Base-by-base conservation (phyloP, 2,329 filamentous ascomycete species). In the Knoxdaviesia capensis region DNA sequence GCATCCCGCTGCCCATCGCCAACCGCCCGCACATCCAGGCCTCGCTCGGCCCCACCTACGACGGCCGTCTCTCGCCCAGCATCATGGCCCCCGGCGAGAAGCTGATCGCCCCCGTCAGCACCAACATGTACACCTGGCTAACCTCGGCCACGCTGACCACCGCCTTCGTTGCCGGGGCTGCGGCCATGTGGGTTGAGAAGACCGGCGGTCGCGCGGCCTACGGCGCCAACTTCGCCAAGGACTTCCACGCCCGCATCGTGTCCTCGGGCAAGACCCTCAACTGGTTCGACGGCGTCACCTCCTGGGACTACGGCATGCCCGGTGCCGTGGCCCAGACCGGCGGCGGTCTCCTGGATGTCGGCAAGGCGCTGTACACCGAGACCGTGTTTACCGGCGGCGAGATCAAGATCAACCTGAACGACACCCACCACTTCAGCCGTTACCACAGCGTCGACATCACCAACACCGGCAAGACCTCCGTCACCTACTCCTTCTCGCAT, bases 91-190 rank as follows among this genome's bases (percentile, higher is more conserved):
- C 66, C 1, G 66, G 68, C 8, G 61, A 60, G 40, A 54, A 62
- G 31, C 68, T 73, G 38, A 55, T 68, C 42, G 69, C 64, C 38
- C 71, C 68, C 3, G 63, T 62, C 38, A 57, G 62, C 3, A 53
- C 61, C 29, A 55, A 56, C 29, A 48, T 45, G 9, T 73, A 68
- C 45, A 55, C 67, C 42, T 65, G 60, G 39, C 20, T 20, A 2
- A 20, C 20, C 20, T 70, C 70, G 38, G 73, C 70, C 0, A 70
- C 66, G 1, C 72, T 74, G 69, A 63, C 68, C 1, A 63, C 64
- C 6, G 68, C 68, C 1, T 68, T 68, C 44, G 57, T 69, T 30
- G 66, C 68, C 35, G 68, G 66, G 9, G 54, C 66, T 20, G 63
- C 62, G 4, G 64, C 62, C 6, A 50, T 67, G 28, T 66, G 61